Percentiles rank a stretch among this genome's conserved stretches.
These are phyloP conservation scores for Chenopodium suecicum DNA, from an alignment of 148 eudicot species.

Conservation along the genomic window DNA sequence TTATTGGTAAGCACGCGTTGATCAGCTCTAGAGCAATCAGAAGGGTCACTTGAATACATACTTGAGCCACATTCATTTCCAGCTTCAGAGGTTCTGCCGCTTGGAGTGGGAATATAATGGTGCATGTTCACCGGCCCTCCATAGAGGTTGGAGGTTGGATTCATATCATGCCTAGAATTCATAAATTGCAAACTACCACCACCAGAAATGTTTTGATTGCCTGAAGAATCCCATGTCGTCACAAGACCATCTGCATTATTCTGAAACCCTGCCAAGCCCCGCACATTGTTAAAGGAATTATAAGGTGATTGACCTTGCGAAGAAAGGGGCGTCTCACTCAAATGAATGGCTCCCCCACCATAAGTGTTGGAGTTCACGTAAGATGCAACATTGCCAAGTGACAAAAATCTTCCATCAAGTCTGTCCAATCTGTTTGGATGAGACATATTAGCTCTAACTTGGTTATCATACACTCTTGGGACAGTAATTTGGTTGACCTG, in stretches of 20 bases:
- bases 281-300: conserved; percentile 5
- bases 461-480: conserved; percentile 17
- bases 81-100: conserved; percentile 11
- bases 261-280: conserved; percentile 13
- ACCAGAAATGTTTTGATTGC: background rate
- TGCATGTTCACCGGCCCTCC: conserved; percentile 13
- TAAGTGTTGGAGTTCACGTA: background rate
- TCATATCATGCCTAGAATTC: conserved; percentile 4
- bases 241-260: conserved; percentile 6
- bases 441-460: conserved; percentile 6
- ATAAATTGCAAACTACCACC: background rate
- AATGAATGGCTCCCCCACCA: background rate
- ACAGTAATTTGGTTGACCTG: background rate
- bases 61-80: background rate
- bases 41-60: background rate
- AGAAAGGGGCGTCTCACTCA: background rate
- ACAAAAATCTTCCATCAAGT: conserved; percentile 27
- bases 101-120: conserved; percentile 12
- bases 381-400: conserved; percentile 18
- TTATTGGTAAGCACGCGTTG: background rate
- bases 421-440: background rate
- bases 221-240: conserved; percentile 1
- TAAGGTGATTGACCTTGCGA: background rate
- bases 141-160: background rate
- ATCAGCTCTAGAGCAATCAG: conserved; percentile 7